Evolutionary conservation across 192 early-diverging fungal species (phyloP).

Genomic region (Geosiphon pyriformis): DNA sequence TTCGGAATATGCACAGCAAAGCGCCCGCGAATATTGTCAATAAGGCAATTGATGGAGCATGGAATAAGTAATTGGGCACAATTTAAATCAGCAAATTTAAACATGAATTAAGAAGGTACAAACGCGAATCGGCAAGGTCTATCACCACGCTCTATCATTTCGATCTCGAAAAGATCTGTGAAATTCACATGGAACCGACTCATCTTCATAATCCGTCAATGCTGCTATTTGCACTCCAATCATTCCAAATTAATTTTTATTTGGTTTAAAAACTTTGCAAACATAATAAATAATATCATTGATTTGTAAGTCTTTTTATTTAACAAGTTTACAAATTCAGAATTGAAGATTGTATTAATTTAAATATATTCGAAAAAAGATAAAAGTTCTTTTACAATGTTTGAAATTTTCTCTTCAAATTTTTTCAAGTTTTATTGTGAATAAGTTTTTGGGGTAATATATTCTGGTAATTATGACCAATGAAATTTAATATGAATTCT

Average conservation of each 20-base stretch:
- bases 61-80: too few relatives aligned
- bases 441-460: neutral
- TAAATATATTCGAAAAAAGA: neutral
- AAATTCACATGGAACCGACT: too few relatives aligned
- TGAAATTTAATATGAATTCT: neutral
- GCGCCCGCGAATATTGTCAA: too few relatives aligned
- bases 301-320: constrained; percentile 3
- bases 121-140: too few relatives aligned
- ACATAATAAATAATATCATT: constrained; percentile 1
- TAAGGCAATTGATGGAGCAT: too few relatives aligned
- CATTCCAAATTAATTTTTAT: constrained; percentile 8
- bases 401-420: constrained; percentile 2
- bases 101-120: too few relatives aligned
- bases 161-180: too few relatives aligned
- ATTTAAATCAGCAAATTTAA: too few relatives aligned
- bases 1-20: too few relatives aligned
- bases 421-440: constrained; percentile 4
- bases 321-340: neutral
- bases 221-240: constrained; percentile 10
- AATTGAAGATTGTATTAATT: neutral
- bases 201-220: too few relatives aligned
- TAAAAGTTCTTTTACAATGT: constrained; percentile 5
- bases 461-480: constrained; percentile 2
- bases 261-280: constrained; percentile 2
- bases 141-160: too few relatives aligned